A percentile compares a stretch with the other conserved stretches of the same genome.
phyloP scores from a whole-genome alignment of 2,329 filamentous ascomycete genomes.

The Shiraia sp. region DNA sequence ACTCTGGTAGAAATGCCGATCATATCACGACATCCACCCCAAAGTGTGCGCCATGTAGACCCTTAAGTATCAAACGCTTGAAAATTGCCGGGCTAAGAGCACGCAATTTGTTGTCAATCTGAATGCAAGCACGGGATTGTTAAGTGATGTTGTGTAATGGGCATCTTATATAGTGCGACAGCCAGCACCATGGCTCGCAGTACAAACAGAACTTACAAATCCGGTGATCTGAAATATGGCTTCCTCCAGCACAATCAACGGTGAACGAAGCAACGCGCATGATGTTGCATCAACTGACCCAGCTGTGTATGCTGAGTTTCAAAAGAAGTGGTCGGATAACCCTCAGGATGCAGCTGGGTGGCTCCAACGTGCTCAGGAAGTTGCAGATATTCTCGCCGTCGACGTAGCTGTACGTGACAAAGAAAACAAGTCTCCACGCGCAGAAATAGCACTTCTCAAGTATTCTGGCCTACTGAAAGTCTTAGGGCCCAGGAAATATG shows the following conservation, averaged over 20 bases:
- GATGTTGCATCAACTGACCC: slow-evolving; percentile 37
- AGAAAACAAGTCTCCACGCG: slow-evolving; percentile 57
- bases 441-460: slow-evolving; percentile 58
- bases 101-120: no score
- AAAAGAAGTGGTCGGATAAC: slow-evolving; percentile 41
- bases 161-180: background rate
- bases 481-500: slow-evolving; percentile 55
- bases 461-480: slow-evolving; percentile 56
- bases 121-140: background rate
- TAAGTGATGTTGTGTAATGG: slow-evolving; percentile 3
- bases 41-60: no score
- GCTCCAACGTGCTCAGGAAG: slow-evolving; percentile 54
- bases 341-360: slow-evolving; percentile 51
- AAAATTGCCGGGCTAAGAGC: no score
- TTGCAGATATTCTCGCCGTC: slow-evolving; percentile 54
- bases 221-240: slow-evolving; percentile 7
- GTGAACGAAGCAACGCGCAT: slow-evolving; percentile 14
- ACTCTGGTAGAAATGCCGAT: no score
- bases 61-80: no score
- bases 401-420: slow-evolving; percentile 55
- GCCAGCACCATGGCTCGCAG: no score
- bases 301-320: slow-evolving; percentile 46
- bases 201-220: background rate
- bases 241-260: slow-evolving; percentile 8
- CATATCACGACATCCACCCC: no score